Evolutionary conservation across 2,329 filamentous ascomycete species (phyloP).

Genomic region (Decorospora gaudefroyi): DNA sequence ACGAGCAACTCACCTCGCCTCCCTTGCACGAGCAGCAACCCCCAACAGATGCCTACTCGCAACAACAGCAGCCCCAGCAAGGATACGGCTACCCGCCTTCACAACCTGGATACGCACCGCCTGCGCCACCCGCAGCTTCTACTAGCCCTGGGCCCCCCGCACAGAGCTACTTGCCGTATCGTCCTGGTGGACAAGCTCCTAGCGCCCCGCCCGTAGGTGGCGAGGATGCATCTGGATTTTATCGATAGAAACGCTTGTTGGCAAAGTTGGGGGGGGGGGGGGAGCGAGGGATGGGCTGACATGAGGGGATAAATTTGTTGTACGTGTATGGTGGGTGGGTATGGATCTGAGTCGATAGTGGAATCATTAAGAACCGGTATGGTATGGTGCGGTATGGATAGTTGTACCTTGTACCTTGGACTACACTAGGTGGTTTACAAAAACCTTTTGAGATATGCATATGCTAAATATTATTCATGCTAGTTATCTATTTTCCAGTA

Average conservation of each 20-base stretch:
- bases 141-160: slow-evolving; percentile 32
- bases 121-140: slow-evolving; percentile 33
- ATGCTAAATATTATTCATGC: too few species aligned
- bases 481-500: too few species aligned
- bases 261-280: too few species aligned
- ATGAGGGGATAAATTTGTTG: slow-evolving; percentile 3
- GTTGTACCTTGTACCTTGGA: too few species aligned
- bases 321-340: too few species aligned
- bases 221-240: slow-evolving; percentile 38
- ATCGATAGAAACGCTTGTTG: slow-evolving; percentile 25
- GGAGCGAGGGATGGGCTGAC: background rate
- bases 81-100: slow-evolving; percentile 40
- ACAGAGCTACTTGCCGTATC: slow-evolving; percentile 40
- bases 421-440: too few species aligned
- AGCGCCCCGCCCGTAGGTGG: slow-evolving; percentile 38
- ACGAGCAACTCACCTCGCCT: slow-evolving; percentile 36
- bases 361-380: too few species aligned
- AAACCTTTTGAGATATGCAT: too few species aligned
- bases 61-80: slow-evolving; percentile 31
- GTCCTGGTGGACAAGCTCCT: slow-evolving; percentile 41
- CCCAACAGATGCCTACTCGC: slow-evolving; percentile 37
- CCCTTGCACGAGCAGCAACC: slow-evolving; percentile 33
- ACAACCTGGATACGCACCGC: slow-evolving; percentile 42
- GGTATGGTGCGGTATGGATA: too few species aligned
- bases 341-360: too few species aligned